Percentiles rank a stretch among this genome's conserved stretches.
Evolutionary conservation across 1,284 basidiomycete species (phyloP).

Genomic region (Wolfiporia cocos): DNA sequence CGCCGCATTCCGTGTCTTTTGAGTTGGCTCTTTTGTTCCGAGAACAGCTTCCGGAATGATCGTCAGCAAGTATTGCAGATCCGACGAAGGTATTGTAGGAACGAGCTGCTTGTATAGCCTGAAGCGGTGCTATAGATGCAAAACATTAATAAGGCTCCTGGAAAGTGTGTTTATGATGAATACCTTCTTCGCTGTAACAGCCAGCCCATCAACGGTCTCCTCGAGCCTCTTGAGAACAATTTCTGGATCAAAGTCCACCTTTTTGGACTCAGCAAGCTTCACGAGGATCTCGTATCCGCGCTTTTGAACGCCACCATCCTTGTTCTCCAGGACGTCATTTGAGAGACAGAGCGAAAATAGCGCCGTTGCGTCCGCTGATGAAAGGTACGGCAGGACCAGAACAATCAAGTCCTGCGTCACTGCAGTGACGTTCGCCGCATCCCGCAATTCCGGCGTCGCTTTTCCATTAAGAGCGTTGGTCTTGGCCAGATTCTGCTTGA

Average conservation of each 20-base stretch:
- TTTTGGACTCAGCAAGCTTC: constrained; percentile 61
- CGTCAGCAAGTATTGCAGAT: constrained; percentile 82
- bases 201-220: constrained; percentile 57
- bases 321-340: constrained; percentile 57
- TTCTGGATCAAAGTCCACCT: constrained; percentile 50
- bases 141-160: neutral
- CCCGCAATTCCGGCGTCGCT: too few relatives aligned
- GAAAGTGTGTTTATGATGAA: neutral
- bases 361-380: constrained; percentile 46
- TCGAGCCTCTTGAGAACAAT: constrained; percentile 61
- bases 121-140: constrained; percentile 66
- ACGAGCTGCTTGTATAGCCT: constrained; percentile 75
- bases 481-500: constrained; percentile 63
- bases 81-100: constrained; percentile 59
- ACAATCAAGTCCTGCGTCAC: constrained; percentile 90
- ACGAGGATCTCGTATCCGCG: constrained; percentile 89
- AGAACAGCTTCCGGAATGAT: constrained; percentile 94
- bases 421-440: constrained; percentile 52
- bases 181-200: constrained; percentile 86
- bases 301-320: constrained; percentile 91
- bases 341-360: constrained; percentile 64
- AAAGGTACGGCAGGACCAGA: constrained; percentile 79
- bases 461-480: constrained; percentile 29
- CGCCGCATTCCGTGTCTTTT: constrained; percentile 84
- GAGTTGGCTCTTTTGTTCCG: constrained; percentile 98